phyloP scores from a whole-genome alignment of 345 rosid species.

The Fremontodendron californicum region DNA sequence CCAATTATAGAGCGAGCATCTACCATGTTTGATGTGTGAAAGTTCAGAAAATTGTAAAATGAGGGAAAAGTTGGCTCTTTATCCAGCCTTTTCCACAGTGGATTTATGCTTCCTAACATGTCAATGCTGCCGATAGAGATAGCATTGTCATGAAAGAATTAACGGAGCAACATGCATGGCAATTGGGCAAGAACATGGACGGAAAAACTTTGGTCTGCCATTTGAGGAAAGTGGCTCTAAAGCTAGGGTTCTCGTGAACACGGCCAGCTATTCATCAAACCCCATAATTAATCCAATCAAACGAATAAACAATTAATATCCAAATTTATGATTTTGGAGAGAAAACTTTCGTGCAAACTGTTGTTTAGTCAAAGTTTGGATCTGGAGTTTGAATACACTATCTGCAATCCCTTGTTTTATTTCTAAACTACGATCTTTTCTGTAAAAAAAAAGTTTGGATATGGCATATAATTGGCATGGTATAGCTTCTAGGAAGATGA shows the following conservation, averaged over 20 bases:
- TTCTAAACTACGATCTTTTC: too few species aligned
- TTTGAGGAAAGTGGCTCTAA: background rate
- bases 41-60: background rate
- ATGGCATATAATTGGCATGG: too few species aligned
- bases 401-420: too few species aligned
- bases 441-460: too few species aligned
- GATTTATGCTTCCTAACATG: background rate
- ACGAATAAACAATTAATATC: too few species aligned
- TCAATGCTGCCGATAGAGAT: background rate
- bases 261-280: background rate
- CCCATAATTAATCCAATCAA: background rate
- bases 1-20: background rate
- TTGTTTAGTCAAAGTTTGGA: too few species aligned
- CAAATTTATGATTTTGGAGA: too few species aligned
- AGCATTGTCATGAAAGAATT: background rate
- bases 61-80: background rate
- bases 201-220: background rate
- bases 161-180: background rate
- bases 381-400: too few species aligned
- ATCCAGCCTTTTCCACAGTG: background rate
- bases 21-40: background rate
- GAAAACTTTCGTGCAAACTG: too few species aligned
- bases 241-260: background rate
- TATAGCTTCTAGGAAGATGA: too few species aligned
- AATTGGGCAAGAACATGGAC: background rate